Percentiles rank a stretch among this genome's conserved stretches.
phyloP scores from a whole-genome alignment of 2,329 filamentous ascomycete species.

The Alternaria triticimaculans region DNA sequence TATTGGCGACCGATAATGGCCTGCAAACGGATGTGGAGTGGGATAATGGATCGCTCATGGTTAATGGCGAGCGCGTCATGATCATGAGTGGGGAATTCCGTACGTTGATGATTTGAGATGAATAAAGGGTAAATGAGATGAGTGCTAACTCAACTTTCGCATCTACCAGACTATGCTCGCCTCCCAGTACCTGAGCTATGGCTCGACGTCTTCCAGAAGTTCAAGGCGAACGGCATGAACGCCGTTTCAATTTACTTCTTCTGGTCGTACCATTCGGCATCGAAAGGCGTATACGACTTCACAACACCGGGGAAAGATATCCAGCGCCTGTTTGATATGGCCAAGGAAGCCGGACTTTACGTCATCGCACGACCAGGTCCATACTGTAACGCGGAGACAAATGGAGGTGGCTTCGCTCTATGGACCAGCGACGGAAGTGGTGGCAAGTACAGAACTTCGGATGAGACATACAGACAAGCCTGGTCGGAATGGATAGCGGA shows the following conservation, averaged over 20 bases:
- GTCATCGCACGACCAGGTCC: constrained; percentile 60
- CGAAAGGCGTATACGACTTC: constrained; percentile 58
- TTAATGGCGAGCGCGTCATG: constrained; percentile 58
- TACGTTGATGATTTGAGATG: background rate
- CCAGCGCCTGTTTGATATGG: constrained; percentile 59
- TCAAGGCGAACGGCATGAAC: constrained; percentile 62
- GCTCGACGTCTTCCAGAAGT: constrained; percentile 62
- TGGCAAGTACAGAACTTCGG: constrained; percentile 53
- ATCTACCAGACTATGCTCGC: constrained; percentile 53
- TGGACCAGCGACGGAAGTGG: constrained; percentile 58
- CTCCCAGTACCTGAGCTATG: constrained; percentile 63
- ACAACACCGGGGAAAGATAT: constrained; percentile 59
- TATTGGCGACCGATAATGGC: constrained; percentile 35
- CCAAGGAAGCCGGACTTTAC: constrained; percentile 60
- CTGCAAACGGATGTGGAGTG: constrained; percentile 53
- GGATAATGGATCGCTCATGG: constrained; percentile 60
- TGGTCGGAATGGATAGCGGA: constrained; percentile 58
- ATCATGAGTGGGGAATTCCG: constrained; percentile 60
- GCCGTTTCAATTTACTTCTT: constrained; percentile 59
- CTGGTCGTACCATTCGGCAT: constrained; percentile 58
- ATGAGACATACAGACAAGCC: constrained; percentile 52
- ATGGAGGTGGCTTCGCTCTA: constrained; percentile 55
- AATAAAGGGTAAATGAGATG: background rate
- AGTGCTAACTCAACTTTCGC: background rate
- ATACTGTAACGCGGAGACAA: constrained; percentile 61